Percentiles rank a stretch among this genome's conserved stretches.
These are phyloP conservation scores for Zymoseptoria crescenta DNA, from an alignment of 2,329 filamentous ascomycete genomes.

Conservation along the genomic window DNA sequence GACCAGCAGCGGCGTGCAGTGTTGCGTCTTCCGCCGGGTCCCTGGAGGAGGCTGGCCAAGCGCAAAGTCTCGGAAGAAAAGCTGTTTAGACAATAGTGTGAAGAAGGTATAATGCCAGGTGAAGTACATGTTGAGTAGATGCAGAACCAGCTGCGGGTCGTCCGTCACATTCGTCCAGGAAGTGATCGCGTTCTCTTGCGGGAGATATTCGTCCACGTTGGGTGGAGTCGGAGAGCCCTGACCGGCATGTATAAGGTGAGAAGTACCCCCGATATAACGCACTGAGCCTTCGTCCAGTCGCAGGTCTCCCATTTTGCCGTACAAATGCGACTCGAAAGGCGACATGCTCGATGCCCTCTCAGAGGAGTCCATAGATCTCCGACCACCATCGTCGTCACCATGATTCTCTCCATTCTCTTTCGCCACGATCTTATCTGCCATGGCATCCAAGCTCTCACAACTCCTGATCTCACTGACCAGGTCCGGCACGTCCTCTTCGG, in stretches of 20 bases:
- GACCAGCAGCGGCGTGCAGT: constrained; percentile 84
- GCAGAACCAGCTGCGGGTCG: constrained; percentile 69
- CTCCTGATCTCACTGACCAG: constrained; percentile 82
- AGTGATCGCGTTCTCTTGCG: constrained; percentile 61
- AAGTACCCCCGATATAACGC: constrained; percentile 88
- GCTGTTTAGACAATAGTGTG: constrained; percentile 73
- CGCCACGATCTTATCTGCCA: constrained; percentile 52
- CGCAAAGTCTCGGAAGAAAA: constrained; percentile 82
- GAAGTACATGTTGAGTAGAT: constrained; percentile 96
- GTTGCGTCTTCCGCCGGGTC: constrained; percentile 50
- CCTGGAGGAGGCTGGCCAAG: constrained; percentile 54
- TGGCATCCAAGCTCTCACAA: constrained; percentile 64
- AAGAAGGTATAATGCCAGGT: constrained; percentile 98
- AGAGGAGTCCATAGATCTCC: constrained; percentile 26
- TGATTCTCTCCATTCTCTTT: constrained; percentile 42
- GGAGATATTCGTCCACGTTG: constrained; percentile 38
- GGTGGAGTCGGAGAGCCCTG: constrained; percentile 32
- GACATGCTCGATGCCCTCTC: constrained; percentile 27
- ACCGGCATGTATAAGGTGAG: constrained; percentile 74
- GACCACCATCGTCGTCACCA: constrained; percentile 37
- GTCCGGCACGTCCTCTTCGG: constrained; percentile 74
- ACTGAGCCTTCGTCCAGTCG: constrained; percentile 79
- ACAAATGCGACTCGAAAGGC: constrained; percentile 68
- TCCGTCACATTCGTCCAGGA: constrained; percentile 84
- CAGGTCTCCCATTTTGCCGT: constrained; percentile 88